Base-by-base conservation (phyloP, 169 alveolate genomes). In the Plasmodium ovale region DNA sequence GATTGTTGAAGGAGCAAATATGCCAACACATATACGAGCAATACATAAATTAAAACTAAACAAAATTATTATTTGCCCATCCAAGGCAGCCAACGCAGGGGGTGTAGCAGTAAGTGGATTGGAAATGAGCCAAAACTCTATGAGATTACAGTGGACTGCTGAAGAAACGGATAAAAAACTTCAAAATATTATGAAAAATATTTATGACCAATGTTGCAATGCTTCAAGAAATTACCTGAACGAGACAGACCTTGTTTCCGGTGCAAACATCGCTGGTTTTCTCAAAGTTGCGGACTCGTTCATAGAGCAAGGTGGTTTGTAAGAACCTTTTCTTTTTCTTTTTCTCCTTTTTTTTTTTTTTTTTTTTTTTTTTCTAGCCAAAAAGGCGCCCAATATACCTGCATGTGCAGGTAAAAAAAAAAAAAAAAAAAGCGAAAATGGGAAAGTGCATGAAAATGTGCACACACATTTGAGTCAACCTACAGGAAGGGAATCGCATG, bases 1-100 rank as follows among this genome's bases (percentile, higher is more conserved):
- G 69, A 95, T 94, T 2, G 93, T 87, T 0, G 98, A 95, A 89
- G 96, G 96, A 4, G 95, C 98, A 33, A 95, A 95, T 93, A 95
- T 95, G 98, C 97, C 97, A 6, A 92, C 96, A n/a, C 93, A 95
- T 7, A 71, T 87, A n/a, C 93, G 87, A n/a, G 98, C 98, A 3
- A 79, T 84, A 6, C 88, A 90, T 54, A 59, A 87, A 44, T 92
- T 94, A 74, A 92, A 88, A 60, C 79, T 74, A 25, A 65, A 72
- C 44, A 88, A 92, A 10, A 87, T 95, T 10, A 35, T 94, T 6
- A 64, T 94, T 27, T 94, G 97, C n/a, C 98, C 98, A 1, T 96
- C 95, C 9, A 95, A 95, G 51, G 98, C 98, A 5, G 97, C 98
- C 6, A 95, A 95, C 82, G 97, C 97, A 5, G 98, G 98, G 3